Evolutionary conservation across 1,284 basidiomycete genomes (phyloP).

Genomic region (Kwoniella shivajii): DNA sequence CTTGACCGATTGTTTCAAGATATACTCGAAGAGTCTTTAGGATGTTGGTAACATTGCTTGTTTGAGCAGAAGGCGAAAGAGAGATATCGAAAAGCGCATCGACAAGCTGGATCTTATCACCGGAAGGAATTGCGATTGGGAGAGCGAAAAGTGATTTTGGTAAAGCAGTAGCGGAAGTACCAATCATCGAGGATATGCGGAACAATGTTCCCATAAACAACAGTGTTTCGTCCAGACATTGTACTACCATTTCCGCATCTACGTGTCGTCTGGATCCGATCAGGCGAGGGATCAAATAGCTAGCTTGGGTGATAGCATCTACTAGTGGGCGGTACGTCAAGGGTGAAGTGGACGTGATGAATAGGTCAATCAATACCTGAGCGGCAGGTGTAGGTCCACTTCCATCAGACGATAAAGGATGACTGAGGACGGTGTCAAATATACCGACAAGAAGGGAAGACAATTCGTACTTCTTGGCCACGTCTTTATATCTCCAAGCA

Average conservation of each 20-base stretch:
- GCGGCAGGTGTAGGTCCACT: conserved; percentile 28
- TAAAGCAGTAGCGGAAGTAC: conserved; percentile 26
- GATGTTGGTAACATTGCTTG: conserved; percentile 23
- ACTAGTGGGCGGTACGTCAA: conserved; percentile 46
- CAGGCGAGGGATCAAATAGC: conserved; percentile 25
- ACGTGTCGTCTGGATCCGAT: conserved; percentile 26
- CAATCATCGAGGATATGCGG: conserved; percentile 28
- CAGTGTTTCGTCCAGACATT: conserved; percentile 33
- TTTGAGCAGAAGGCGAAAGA: conserved; percentile 24
- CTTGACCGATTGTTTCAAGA: conserved; percentile 32
- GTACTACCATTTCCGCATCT: conserved; percentile 34
- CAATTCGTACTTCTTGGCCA: conserved; percentile 39
- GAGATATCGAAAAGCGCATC: conserved; percentile 41
- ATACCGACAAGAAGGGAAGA: conserved; percentile 29
- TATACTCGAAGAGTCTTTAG: conserved; percentile 37
- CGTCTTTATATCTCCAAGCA: conserved; percentile 43
- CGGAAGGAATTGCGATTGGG: conserved; percentile 19
- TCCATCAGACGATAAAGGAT: conserved; percentile 30
- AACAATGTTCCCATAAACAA: conserved; percentile 35
- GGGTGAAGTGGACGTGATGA: conserved; percentile 39
- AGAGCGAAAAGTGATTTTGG: conserved; percentile 34
- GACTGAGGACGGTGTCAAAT: conserved; percentile 35
- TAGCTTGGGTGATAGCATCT: conserved; percentile 40
- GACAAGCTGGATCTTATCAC: conserved; percentile 37
- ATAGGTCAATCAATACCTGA: conserved; percentile 34